Evolutionary conservation across 805 yeast genomes (phyloP), one percentile per base, ranked within the genome.

Genomic region (Zygoascus flipseniorum): DNA sequence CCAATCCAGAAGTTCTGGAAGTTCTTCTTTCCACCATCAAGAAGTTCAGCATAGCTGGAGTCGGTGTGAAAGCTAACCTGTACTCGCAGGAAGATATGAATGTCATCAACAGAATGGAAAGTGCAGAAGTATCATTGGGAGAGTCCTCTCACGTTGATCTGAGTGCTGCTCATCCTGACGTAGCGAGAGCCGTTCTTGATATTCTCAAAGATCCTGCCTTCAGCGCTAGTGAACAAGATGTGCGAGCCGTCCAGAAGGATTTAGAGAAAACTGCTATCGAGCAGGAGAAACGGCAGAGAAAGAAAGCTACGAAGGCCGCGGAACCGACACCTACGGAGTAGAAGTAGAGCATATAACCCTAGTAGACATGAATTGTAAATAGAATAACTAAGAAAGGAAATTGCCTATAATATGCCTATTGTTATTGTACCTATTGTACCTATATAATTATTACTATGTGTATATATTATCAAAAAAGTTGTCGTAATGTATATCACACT

Each of bases 1-100:
- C 96, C 16, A 82, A 86, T 55, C 84, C 90, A 1, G 96, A 88
- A 64, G 84, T 86, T 4, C 73, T 93, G 44, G 96, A 93, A 67
- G 71, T 86, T 50, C 83, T 89, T 81, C 74, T 92, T 53, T 80
- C 93, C 26, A 85, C 84, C 59, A 73, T 92, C 52, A 79, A 83
- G 60, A 86, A 89, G 68, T 80, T 92, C 69, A 76, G 88, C 5
- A 75, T 85, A 49, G 78, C 85, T 49, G 96, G 92, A 59, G 93
- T 93, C 9, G 89, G 92, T 60, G 80, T 89, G 67, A 83, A 83
- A 65, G 93, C 95, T 46, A 76, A 76, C 55, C 73, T 89, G 48
- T 84, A 72, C 62, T 74, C 76, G 31, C 68, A 72, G 50, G 85
- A 83, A 65, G 69, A 79, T 16, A 61, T 79, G 44, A 74, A 76